Percentiles rank a stretch among this genome's conserved stretches.
Evolutionary conservation across 2,329 filamentous ascomycete species (phyloP).

Genomic region (Aspergillus novoparasiticus): DNA sequence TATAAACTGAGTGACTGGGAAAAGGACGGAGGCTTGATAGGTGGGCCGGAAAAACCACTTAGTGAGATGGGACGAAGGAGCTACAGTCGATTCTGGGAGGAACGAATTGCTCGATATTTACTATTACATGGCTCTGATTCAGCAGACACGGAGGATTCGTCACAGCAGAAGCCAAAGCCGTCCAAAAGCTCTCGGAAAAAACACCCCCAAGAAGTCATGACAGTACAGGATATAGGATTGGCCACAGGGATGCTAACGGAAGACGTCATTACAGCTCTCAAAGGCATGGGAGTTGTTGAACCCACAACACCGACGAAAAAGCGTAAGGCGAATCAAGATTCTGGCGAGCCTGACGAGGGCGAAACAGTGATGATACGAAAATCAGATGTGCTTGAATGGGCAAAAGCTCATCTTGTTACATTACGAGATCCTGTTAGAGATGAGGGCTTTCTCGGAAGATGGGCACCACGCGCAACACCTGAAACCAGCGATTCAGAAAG

Average conservation of each 20-base stretch:
- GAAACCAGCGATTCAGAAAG: conserved; percentile 30
- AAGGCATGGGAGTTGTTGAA: conserved; percentile 75
- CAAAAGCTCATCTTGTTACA: conserved; percentile 62
- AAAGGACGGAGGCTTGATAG: conserved; percentile 65
- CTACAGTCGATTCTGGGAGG: conserved; percentile 84
- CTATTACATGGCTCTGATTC: conserved; percentile 45
- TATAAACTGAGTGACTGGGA: conserved; percentile 90
- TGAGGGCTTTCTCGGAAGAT: conserved; percentile 72
- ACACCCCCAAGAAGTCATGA: conserved; percentile 53
- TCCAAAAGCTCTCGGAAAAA: conserved; percentile 48
- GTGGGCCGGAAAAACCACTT: conserved; percentile 91
- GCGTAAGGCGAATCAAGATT: conserved; percentile 48
- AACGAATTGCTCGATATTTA: conserved; percentile 74
- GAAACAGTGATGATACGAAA: conserved; percentile 55
- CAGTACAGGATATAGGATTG: conserved; percentile 71
- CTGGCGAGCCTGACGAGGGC: conserved; percentile 25
- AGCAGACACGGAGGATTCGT: conserved; percentile 30
- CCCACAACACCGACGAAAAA: conserved; percentile 54
- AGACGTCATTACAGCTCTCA: conserved; percentile 76
- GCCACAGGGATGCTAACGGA: conserved; percentile 83
- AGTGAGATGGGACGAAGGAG: conserved; percentile 81
- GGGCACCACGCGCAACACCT: conserved; percentile 50
- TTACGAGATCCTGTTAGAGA: conserved; percentile 70
- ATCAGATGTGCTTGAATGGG: conserved; percentile 67
- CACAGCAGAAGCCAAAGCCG: conserved; percentile 30